Base-by-base conservation (phyloP, 129 eudicot species). In the Lactuca saligna region DNA sequence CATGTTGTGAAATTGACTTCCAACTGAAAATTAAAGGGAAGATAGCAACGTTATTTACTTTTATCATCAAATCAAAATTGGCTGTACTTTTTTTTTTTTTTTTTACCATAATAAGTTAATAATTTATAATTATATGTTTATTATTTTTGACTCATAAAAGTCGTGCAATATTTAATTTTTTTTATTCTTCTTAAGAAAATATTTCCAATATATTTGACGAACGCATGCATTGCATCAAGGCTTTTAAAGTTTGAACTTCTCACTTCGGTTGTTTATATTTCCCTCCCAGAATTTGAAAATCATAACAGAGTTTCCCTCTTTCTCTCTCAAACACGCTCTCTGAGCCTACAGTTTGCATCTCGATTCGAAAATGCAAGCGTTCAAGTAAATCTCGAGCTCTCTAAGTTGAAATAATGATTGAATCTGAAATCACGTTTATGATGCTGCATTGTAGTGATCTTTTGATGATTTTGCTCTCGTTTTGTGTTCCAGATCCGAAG, bases 401-500 rank as follows among this genome's bases (percentile, higher is more conserved):
- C 46, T 33, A 37, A 55, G 15, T 10, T 67, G 66, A 71, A 44
- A 16, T 20, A 49, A 35, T 61, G 49, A 16, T 35, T 20, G 8
- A 71, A 60, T 34, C 41, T 34, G 29, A 37, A 34, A 71, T 8
- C 29, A 71, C 20, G 61, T 60, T 33, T 8, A 34, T 4, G 53
- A 34, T 48, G 25, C 39, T 50, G 54, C 73, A 49, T 66, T 25
- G 25, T 20, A 57, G 15, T 49, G 46, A 67, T 57, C 9, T 49
- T 61, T 46, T 78, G 56, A 66, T 63, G 31, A 11, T 64, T 32
- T 63, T 77, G 15, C 31, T 17, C 59, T 38, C 68, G 72, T 39
- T 54, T 62, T 44, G 50, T 39, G 57, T 60, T 33, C 10, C 86
- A 92, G 98, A 66, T 77, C 95, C 49, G 98, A 92, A 78, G 96